Evolutionary conservation across 768 basidiomycete species (phyloP).

Genomic region (Polyporus arcularius): DNA sequence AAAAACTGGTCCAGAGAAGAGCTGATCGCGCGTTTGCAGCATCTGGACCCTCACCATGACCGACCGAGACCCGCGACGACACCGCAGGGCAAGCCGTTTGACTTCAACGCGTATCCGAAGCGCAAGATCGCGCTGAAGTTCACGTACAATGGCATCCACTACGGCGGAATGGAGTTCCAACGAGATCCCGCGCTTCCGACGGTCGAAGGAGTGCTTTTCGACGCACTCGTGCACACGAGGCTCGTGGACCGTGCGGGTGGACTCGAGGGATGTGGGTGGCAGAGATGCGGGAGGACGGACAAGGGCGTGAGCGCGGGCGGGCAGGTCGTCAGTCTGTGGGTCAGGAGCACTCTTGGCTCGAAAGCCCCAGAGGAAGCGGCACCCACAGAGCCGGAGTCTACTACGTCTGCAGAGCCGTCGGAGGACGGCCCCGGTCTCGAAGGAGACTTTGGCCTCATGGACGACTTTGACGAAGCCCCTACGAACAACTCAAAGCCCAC

Average conservation of each 20-base stretch:
- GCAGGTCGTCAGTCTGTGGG: constrained; percentile 91
- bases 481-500: constrained; percentile 23
- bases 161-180: constrained; percentile 89
- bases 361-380: constrained; percentile 16
- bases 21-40: constrained; percentile 63
- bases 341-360: constrained; percentile 63
- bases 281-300: constrained; percentile 92
- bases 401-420: not conserved
- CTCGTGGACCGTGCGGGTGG: constrained; percentile 76
- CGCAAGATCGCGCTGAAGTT: constrained; percentile 95
- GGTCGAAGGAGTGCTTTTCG: constrained; percentile 85
- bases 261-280: constrained; percentile 86
- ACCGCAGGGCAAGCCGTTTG: constrained; percentile 46
- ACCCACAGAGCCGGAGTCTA: constrained; percentile 1
- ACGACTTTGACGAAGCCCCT: constrained; percentile 31
- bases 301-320: constrained; percentile 92
- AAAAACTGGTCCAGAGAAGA: constrained; percentile 65
- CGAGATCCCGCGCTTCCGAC: constrained; percentile 72
- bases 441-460: constrained; percentile 43
- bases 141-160: constrained; percentile 90
- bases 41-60: constrained; percentile 47
- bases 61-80: constrained; percentile 15
- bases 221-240: constrained; percentile 73
- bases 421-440: constrained; percentile 32
- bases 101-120: constrained; percentile 66